Base-by-base conservation (phyloP, 805 yeast species). In the Ogataea pini region DNA sequence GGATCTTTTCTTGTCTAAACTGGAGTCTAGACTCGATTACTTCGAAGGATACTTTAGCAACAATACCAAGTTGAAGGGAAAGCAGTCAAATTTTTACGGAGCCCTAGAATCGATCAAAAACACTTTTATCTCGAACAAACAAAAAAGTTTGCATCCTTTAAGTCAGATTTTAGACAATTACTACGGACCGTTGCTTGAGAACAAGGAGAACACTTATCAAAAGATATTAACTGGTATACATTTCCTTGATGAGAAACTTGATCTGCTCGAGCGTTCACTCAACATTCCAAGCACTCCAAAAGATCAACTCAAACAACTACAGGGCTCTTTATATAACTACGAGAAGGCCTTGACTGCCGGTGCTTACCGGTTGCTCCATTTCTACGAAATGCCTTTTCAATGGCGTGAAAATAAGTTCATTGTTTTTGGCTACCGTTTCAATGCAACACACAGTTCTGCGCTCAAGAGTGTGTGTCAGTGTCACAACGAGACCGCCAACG, bases 331-430 rank as follows among this genome's bases (percentile, higher is more conserved):
- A 36, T 75, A 72, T 58, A 75, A 78, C 57, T 77, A 76, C 53
- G 77, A 75, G 22, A 62, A 61, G 19, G 84, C 85, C 1, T 55
- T 69, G 5, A 57, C 62, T 5, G 61, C 70, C 9, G 83, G 84
- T 3, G 41, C 60, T 9, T 50, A 64, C 3, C 50, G 84, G 38
- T 76, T 82, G 47, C 68, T 92, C 36, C 89, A 89, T 56, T 88
- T 85, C 65, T 89, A 87, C 62, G 96, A 92, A 65, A 72, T 92
- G 36, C 99, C 99, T 2, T 80, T 85, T 56, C 89, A 86, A 41
- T 92, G 97, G 96, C 79, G 96, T 61, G 97, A 91, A 68, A 92
- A 94, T 69, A 83, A 89, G 49, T 90, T 78, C 65, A 88, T 94
- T 49, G 72, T 86, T 17, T 72, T 80, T 47, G 98, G 98, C 2